These are phyloP conservation scores for Acer yangbiense DNA, from an alignment of 345 rosid species.

Conservation along the genomic window DNA sequence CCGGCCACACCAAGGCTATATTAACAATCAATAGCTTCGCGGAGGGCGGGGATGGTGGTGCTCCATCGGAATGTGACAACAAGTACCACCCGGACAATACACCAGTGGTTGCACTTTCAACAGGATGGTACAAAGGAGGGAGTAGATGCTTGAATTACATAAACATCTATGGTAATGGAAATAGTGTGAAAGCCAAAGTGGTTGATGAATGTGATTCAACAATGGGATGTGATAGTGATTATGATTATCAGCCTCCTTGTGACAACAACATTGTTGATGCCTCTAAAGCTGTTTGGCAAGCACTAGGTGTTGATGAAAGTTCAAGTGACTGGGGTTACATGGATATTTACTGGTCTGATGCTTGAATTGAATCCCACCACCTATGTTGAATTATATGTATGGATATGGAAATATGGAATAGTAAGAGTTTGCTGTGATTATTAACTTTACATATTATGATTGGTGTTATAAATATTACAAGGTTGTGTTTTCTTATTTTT, in stretches of 20 bases:
- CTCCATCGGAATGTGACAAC: conserved; percentile 33
- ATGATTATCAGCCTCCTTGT: conserved; percentile 39
- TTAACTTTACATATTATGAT: too few relatives aligned
- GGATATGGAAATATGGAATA: too few relatives aligned
- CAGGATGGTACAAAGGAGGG: conserved; percentile 34
- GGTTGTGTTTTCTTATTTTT: too few relatives aligned
- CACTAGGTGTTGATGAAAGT: conserved; percentile 18
- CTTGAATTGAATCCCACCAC: conserved; percentile 1
- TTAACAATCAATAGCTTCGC: conserved; percentile 27
- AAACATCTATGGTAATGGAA: conserved; percentile 28
- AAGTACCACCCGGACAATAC: conserved; percentile 19
- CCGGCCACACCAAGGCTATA: conserved; percentile 22
- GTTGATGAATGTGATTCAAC: conserved; percentile 41
- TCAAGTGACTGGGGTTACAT: conserved; percentile 15
- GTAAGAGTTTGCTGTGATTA: too few relatives aligned
- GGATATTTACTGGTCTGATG: conserved; percentile 25
- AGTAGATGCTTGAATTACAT: conserved; percentile 24
- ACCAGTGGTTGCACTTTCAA: conserved; percentile 34
- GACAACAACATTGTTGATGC: conserved; percentile 36
- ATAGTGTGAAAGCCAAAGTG: conserved; percentile 27
- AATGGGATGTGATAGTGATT: conserved; percentile 22
- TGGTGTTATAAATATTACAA: too few relatives aligned
- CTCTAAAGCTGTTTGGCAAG: conserved; percentile 30
- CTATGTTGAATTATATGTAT: too few relatives aligned
- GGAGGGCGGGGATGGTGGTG: conserved; percentile 27